Percentiles rank a stretch among this genome's conserved stretches.
Evolutionary conservation across 805 yeast species (phyloP).

Genomic region (Ogataea glucozyma): DNA sequence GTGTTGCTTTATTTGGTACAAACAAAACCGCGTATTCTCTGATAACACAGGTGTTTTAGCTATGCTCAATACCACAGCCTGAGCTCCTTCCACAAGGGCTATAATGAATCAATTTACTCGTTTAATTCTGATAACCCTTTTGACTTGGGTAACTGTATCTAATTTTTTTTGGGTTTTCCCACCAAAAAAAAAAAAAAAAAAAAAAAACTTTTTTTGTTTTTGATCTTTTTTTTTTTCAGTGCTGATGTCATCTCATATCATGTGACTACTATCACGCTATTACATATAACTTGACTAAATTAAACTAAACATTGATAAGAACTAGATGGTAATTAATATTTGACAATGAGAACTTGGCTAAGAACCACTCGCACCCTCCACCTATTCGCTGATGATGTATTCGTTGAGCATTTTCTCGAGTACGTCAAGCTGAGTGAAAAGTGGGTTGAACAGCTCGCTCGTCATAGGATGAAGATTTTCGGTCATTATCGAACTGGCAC

Average conservation of each 20-base stretch:
- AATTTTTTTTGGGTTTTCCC: conserved; percentile 5
- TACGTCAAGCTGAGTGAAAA: conserved; percentile 47
- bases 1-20: too few species aligned
- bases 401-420: conserved; percentile 32
- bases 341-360: not conserved
- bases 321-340: not conserved
- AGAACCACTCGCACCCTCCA: not conserved
- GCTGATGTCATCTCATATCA: not conserved
- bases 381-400: conserved; percentile 18
- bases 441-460: conserved; percentile 56
- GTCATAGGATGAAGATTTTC: conserved; percentile 44
- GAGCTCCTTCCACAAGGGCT: conserved; percentile 4
- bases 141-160: not conserved
- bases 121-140: too few species aligned
- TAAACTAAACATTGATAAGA: not conserved
- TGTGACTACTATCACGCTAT: not conserved
- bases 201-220: conserved; percentile 3
- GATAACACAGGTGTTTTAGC: not conserved
- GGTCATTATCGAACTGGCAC: conserved; percentile 4
- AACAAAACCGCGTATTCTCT: too few species aligned
- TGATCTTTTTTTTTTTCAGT: conserved; percentile 1
- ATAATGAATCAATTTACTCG: too few species aligned
- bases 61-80: not conserved
- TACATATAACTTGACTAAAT: too few species aligned
- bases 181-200: conserved; percentile 2